Conservation (phyloP, 441 rosid genomes). For the Erysimum cheiri region DNA sequence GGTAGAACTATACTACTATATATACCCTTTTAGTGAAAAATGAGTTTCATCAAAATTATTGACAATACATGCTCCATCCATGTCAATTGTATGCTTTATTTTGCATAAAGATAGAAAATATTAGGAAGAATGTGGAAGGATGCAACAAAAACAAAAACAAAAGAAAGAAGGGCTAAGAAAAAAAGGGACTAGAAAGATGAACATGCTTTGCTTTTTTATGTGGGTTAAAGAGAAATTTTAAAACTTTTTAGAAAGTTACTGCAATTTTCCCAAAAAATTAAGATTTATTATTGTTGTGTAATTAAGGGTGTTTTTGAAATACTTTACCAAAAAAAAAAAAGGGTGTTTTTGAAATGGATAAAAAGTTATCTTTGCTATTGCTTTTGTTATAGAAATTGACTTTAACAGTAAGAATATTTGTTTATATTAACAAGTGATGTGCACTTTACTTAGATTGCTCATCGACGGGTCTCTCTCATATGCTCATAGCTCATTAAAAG, state of each 20-base stretch:
- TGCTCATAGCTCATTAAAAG: constrained; percentile 29
- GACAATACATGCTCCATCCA: constrained; percentile 27
- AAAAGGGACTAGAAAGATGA: constrained; percentile 36
- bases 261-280: constrained; percentile 7
- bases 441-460: constrained; percentile 37
- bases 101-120: constrained; percentile 34
- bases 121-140: constrained; percentile 7
- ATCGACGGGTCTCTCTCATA: constrained; percentile 37
- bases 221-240: constrained; percentile 33
- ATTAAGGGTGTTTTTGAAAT: constrained; percentile 22
- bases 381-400: constrained; percentile 39
- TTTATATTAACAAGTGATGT: constrained; percentile 32
- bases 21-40: background rate
- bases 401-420: constrained; percentile 30
- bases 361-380: constrained; percentile 37
- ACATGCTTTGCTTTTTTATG: constrained; percentile 34
- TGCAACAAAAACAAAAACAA: constrained; percentile 9
- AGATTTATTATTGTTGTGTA: background rate
- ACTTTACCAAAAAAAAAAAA: no score
- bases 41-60: background rate
- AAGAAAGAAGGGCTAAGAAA: constrained; percentile 36
- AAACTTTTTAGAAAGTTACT: constrained; percentile 32
- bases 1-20: background rate
- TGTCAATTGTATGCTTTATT: constrained; percentile 18
- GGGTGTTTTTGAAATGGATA: constrained; percentile 37